Conservation (phyloP, 768 basidiomycete genomes). For the Lentinula sp. region DNA sequence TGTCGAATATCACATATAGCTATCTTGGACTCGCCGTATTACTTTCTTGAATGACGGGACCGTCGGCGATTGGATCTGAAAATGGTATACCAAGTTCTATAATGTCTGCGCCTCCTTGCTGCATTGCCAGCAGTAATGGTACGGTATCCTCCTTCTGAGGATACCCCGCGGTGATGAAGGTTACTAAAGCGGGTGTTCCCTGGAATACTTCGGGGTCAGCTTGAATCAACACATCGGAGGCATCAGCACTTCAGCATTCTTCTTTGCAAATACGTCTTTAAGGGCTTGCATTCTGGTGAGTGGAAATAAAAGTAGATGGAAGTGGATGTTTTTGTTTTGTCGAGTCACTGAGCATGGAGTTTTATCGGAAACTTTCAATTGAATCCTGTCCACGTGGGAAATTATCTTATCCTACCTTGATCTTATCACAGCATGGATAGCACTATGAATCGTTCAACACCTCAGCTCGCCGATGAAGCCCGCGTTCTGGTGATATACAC, state of each 20-base stretch:
- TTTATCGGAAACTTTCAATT: not conserved
- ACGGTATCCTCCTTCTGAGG: slow-evolving; percentile 78
- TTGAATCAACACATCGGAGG: not conserved
- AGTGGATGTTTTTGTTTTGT: not conserved
- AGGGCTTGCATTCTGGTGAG: slow-evolving; percentile 57
- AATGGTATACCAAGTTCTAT: slow-evolving; percentile 96
- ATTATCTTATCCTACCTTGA: not conserved
- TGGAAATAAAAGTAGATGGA: not conserved
- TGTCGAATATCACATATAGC: not conserved
- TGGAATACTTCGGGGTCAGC: slow-evolving; percentile 15
- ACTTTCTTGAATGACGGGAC: slow-evolving; percentile 86
- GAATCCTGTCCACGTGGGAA: not conserved
- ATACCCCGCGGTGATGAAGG: slow-evolving; percentile 94
- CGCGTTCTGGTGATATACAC: slow-evolving; percentile 87
- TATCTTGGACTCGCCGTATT: slow-evolving; percentile 67
- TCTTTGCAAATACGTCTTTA: slow-evolving; percentile 63
- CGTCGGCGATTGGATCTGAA: slow-evolving; percentile 96
- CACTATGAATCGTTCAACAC: slow-evolving; percentile 43
- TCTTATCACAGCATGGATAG: not conserved
- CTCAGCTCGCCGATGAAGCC: slow-evolving; percentile 56
- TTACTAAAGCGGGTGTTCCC: slow-evolving; percentile 63
- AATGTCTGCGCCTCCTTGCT: slow-evolving; percentile 88
- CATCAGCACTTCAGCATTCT: slow-evolving; percentile 44
- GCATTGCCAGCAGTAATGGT: slow-evolving; percentile 84
- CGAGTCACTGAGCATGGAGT: not conserved